Base-by-base conservation (phyloP, 805 yeast species). In the Lachancea waltii region DNA sequence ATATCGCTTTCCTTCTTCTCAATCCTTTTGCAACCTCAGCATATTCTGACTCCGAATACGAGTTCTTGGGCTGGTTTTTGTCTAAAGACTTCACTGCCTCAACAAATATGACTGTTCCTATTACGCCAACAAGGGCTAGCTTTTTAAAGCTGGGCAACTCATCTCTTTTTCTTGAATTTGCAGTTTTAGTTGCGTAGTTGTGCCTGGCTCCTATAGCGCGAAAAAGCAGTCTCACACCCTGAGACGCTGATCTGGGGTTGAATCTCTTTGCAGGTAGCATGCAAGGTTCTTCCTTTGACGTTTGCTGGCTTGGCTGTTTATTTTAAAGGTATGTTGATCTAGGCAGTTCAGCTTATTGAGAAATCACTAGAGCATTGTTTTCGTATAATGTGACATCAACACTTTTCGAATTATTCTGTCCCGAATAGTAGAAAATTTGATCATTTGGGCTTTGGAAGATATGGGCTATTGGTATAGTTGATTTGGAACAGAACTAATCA, bases 11-110 rank as follows among this genome's bases (percentile, higher is more conserved):
- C 30, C 76, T 62, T 52, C 83, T 67, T 47, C 63, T 75, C 51
- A 77, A 60, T 5, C 80, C 77, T 9, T 69, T 64, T 48, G 64
- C 62, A 9, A 58, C 63, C 33, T 57, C 67, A 51, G 60, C 77
- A 68, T 62, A 70, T 33, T 65, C 70, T 4, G 50, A 47, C 37
- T 59, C 67, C 2, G 64, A 49, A 46, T 56, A 57, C 10, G 55
- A 27, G 45, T 51, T 52, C 49, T 55, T 44, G 44, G 64, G 66
- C 36, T 61, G 55, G 32, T 62, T 60, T 37, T 60, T 49, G 23
- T 62, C 62, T 11, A 65, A 49, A 2, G 59, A 55, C n/a, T 59
- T 58, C 4, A 61, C 69, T 2, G 68, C 64, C 38, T 60, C 59
- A 1, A 62, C 63, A 30, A 67, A 56, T 5, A 73, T 59, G 26